These are phyloP conservation scores for Selaginella tamariscina DNA, from an alignment of 75 land plant genomes.

Conservation along the genomic window DNA sequence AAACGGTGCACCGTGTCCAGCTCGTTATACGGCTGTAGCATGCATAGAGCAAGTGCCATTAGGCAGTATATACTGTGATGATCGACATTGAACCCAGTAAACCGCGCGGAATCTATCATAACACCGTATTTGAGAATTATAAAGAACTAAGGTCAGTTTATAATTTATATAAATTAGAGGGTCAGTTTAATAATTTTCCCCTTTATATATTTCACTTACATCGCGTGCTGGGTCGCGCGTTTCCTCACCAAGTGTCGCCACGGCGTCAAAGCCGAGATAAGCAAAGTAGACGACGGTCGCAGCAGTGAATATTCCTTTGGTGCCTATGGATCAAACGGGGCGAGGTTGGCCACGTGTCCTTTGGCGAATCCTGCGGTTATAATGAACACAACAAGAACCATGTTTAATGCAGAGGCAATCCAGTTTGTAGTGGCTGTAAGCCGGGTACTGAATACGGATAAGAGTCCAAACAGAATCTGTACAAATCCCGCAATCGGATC, in stretches of 20 bases:
- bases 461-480: conserved; percentile 20
- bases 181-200: no score
- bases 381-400: conserved; percentile 40
- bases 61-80: conserved; percentile 58
- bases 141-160: no score
- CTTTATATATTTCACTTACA: no score
- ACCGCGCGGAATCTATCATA: conserved; percentile 73
- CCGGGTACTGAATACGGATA: conserved; percentile 42
- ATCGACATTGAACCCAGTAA: conserved; percentile 60
- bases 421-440: conserved; percentile 45
- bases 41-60: conserved; percentile 52
- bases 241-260: conserved; percentile 81
- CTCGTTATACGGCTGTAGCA: conserved; percentile 64
- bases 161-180: no score
- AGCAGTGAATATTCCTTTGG: conserved; percentile 45
- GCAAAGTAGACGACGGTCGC: conserved; percentile 63
- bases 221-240: conserved; percentile 48
- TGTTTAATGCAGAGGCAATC: conserved; percentile 32
- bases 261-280: conserved; percentile 54
- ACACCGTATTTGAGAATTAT: no score
- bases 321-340: conserved; percentile 54
- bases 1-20: conserved; percentile 53
- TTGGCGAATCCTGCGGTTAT: conserved; percentile 48
- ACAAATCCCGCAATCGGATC: conserved; percentile 58
- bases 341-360: conserved; percentile 29